Evolutionary conservation across 2,329 filamentous ascomycete species (phyloP).

Genomic region (Neofusicoccum parvum): DNA sequence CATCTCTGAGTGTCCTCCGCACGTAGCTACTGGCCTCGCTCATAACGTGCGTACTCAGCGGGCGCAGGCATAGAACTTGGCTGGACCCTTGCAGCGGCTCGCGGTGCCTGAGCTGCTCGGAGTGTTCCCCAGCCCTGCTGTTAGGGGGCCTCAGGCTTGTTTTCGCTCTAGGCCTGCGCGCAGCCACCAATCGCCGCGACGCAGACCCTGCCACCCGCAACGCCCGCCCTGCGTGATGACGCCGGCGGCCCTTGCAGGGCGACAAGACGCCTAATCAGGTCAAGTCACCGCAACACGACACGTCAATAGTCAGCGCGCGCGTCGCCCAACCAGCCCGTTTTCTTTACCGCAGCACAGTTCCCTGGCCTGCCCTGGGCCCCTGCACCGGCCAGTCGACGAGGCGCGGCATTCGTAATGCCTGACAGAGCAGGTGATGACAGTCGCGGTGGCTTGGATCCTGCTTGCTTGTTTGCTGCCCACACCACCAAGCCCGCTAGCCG

Average conservation of each 20-base stretch:
- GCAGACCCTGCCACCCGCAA: conserved; percentile 4
- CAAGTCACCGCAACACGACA: conserved; percentile 4
- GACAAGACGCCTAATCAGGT: background rate
- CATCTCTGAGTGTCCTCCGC: too few relatives aligned
- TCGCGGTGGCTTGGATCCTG: conserved; percentile 8
- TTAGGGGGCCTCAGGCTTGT: conserved; percentile 5
- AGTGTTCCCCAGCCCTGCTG: background rate
- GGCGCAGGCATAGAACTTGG: conserved; percentile 6
- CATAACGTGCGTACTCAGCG: conserved; percentile 2
- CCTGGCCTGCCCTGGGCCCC: background rate
- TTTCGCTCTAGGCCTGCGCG: background rate
- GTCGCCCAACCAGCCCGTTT: conserved; percentile 10
- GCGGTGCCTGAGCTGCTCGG: conserved; percentile 8
- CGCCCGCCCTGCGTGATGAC: conserved; percentile 13
- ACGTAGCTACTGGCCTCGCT: background rate
- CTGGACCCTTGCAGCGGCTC: conserved; percentile 7
- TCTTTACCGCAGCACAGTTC: background rate
- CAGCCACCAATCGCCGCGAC: background rate
- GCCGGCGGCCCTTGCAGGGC: conserved; percentile 2
- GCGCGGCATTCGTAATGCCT: conserved; percentile 19
- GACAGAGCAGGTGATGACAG: background rate
- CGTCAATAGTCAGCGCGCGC: conserved; percentile 16
- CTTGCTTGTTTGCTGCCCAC: background rate
- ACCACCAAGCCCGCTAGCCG: background rate
- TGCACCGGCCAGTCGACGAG: conserved; percentile 8